These are phyloP conservation scores for Tulasnella sp. DNA, from an alignment of 768 basidiomycete species.

Conservation along the genomic window DNA sequence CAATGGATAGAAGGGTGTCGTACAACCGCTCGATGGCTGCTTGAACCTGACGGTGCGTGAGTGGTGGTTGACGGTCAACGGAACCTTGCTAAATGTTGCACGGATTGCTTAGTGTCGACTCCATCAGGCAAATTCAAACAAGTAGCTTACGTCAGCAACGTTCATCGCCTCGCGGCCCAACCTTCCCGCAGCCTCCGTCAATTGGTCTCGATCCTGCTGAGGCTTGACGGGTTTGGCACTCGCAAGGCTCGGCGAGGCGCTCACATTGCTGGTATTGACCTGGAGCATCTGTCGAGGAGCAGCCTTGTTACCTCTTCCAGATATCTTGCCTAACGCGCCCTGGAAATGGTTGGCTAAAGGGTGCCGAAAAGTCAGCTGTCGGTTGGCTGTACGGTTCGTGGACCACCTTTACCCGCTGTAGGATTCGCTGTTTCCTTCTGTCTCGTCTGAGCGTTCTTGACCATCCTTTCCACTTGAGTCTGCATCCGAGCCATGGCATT, in stretches of 20 bases:
- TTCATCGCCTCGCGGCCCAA: slow-evolving; percentile 28
- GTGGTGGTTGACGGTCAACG: slow-evolving; percentile 38
- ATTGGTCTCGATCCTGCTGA: slow-evolving; percentile 48
- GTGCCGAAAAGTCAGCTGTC: background rate
- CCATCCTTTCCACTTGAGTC: slow-evolving; percentile 90
- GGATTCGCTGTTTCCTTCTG: slow-evolving; percentile 71
- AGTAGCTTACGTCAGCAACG: slow-evolving; percentile 13
- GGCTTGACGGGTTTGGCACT: slow-evolving; percentile 48
- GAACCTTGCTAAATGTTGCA: slow-evolving; percentile 4
- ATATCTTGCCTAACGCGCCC: slow-evolving; percentile 92
- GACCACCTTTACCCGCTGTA: slow-evolving; percentile 25
- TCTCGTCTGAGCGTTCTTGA: slow-evolving; percentile 80
- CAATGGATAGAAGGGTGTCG: slow-evolving; percentile 75
- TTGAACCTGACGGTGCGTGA: slow-evolving; percentile 74
- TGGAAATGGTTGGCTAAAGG: slow-evolving; percentile 64
- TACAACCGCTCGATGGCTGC: slow-evolving; percentile 79
- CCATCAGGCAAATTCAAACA: background rate
- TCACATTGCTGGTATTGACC: slow-evolving; percentile 56
- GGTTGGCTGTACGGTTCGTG: background rate
- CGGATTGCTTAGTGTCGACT: background rate
- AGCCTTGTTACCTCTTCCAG: slow-evolving; percentile 88
- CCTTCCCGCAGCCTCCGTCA: slow-evolving; percentile 38
- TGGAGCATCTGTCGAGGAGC: slow-evolving; percentile 96
- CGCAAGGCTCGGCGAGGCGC: slow-evolving; percentile 39
- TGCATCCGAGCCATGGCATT: slow-evolving; percentile 92